These are phyloP conservation scores for Lentinula novae-zelandiae DNA, from an alignment of 1,284 basidiomycete genomes.

Conservation along the genomic window DNA sequence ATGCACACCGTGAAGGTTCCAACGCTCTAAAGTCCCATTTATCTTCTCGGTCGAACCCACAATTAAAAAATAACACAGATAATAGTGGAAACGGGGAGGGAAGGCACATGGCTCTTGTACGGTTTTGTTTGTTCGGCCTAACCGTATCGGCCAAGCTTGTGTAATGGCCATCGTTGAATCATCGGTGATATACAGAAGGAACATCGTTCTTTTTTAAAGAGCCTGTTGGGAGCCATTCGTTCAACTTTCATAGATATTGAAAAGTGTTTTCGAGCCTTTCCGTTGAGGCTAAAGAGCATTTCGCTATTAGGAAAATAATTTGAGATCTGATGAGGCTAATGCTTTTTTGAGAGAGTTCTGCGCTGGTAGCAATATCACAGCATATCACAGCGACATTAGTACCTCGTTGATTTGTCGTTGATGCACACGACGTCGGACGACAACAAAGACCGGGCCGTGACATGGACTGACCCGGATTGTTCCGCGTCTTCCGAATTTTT, in stretches of 20 bases:
- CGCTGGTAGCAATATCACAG: neutral
- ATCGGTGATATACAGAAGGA: neutral
- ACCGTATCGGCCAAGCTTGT: neutral
- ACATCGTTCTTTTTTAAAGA: neutral
- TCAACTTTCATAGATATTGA: too few relatives aligned
- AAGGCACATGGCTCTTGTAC: neutral
- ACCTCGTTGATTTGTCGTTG: neutral
- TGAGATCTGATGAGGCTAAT: neutral
- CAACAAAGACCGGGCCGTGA: neutral
- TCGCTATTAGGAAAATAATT: too few relatives aligned
- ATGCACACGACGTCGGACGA: neutral
- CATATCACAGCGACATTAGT: too few relatives aligned
- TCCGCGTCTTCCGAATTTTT: conserved; percentile 1
- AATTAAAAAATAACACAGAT: conserved; percentile 6
- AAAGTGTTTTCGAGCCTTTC: too few relatives aligned
- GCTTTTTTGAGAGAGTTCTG: neutral
- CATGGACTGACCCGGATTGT: neutral
- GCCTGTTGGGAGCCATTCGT: too few relatives aligned
- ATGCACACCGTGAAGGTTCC: conserved; percentile 97
- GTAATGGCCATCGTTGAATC: neutral
- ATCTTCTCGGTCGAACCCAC: conserved; percentile 95
- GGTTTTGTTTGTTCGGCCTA: neutral
- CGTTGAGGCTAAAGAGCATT: too few relatives aligned
- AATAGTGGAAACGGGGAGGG: neutral
- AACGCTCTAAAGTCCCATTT: conserved; percentile 96